Evolutionary conservation across 331 rosid species (phyloP).

Genomic region (Erythrophleum ivorense): DNA sequence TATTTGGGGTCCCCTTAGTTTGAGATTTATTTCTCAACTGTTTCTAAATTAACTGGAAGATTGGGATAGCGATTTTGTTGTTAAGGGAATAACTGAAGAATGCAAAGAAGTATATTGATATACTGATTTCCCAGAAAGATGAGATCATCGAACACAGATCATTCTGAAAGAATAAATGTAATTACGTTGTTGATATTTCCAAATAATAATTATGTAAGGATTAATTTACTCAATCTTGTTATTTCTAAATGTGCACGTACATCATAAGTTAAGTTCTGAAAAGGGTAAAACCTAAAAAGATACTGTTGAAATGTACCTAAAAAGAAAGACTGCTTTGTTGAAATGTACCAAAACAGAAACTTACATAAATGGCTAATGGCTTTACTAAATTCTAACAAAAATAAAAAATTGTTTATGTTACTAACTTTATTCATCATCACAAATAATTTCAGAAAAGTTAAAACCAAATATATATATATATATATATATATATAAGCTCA

Average conservation of each 20-base stretch:
- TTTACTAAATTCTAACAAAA: not conserved
- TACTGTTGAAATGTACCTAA: not conserved
- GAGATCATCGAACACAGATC: not conserved
- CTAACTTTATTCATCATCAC: not conserved
- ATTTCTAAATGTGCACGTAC: not conserved
- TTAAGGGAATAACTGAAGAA: not conserved
- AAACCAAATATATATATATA: not conserved
- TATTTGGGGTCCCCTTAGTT: not conserved
- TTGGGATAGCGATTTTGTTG: not conserved
- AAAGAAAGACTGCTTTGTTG: not conserved
- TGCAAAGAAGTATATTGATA: not conserved
- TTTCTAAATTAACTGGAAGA: not conserved
- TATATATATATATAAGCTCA: no score
- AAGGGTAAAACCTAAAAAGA: not conserved
- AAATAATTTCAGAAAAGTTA: not conserved
- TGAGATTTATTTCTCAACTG: conserved; percentile 28
- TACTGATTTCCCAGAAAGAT: not conserved
- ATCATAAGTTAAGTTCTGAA: not conserved
- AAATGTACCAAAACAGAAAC: not conserved
- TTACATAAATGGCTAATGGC: not conserved
- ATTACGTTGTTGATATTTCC: not conserved
- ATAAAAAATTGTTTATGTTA: not conserved
- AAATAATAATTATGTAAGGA: conserved; percentile 2
- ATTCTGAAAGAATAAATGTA: not conserved
- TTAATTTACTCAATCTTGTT: not conserved